Percentiles rank a stretch among this genome's conserved stretches.
Conservation (phyloP, 2,329 filamentous ascomycete genomes). For the Stylonectria norvegica region DNA sequence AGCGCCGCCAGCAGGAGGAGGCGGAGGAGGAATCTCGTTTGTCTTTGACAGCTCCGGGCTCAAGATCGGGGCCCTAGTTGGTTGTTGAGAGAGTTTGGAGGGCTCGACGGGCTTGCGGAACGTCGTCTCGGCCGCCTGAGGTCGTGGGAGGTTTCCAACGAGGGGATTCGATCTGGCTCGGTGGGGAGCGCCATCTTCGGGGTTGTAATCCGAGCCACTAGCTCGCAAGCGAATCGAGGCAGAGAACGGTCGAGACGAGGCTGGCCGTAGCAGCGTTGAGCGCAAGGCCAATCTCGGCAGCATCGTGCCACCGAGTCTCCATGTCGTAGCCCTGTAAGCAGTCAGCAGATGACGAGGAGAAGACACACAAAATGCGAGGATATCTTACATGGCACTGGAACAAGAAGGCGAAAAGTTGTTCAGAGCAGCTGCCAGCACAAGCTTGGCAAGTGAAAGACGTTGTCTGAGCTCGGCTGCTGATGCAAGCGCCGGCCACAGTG, state of each 20-base stretch:
- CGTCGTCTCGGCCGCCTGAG: slow-evolving; percentile 11
- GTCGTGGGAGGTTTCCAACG: slow-evolving; percentile 24
- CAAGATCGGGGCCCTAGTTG: slow-evolving; percentile 6
- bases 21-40: slow-evolving; percentile 12
- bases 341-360: slow-evolving; percentile 2
- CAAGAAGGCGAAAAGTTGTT: too few relatives aligned
- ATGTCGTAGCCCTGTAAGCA: slow-evolving; percentile 23
- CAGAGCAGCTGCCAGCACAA: too few relatives aligned
- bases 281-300: slow-evolving; percentile 28
- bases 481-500: slow-evolving; percentile 5
- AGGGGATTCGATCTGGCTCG: slow-evolving; percentile 29
- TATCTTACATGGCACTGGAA: too few relatives aligned
- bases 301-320: slow-evolving; percentile 30
- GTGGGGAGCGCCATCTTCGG: slow-evolving; percentile 5
- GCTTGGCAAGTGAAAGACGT: slow-evolving; percentile 5
- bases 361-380: too few relatives aligned
- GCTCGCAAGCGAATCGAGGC: slow-evolving; percentile 29
- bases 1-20: slow-evolving; percentile 5
- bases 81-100: neutral
- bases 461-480: slow-evolving; percentile 10
- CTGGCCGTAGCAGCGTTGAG: slow-evolving; percentile 13
- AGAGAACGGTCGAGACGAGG: slow-evolving; percentile 29
- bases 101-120: slow-evolving; percentile 7
- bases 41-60: slow-evolving; percentile 2
- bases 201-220: slow-evolving; percentile 5